These are phyloP conservation scores for Aspergillus diversus DNA, from an alignment of 495 filamentous ascomycete species.

Conservation along the genomic window DNA sequence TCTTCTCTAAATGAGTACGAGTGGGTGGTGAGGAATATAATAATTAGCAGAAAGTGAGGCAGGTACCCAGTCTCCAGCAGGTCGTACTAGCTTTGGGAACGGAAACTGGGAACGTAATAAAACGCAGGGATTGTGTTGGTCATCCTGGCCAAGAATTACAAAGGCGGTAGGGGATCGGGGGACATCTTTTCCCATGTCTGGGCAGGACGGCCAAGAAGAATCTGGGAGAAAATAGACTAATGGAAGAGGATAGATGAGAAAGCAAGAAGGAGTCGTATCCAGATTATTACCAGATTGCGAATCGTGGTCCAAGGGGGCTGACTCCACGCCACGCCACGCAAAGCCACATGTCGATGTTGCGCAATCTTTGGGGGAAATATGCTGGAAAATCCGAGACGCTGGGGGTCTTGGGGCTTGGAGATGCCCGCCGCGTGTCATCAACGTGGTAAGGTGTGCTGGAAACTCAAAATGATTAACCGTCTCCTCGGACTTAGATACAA, in stretches of 20 bases:
- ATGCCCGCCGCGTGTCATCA: not conserved
- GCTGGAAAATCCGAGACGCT: slow-evolving; percentile 9
- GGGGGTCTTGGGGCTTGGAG: slow-evolving; percentile 6
- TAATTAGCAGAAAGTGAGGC: not conserved
- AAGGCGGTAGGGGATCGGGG: slow-evolving; percentile 4
- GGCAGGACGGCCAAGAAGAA: slow-evolving; percentile 22
- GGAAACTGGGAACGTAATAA: not conserved
- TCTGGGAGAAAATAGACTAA: not conserved
- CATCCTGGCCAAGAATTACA: slow-evolving; percentile 1
- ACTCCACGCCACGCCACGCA: slow-evolving; percentile 8
- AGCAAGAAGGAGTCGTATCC: not conserved
- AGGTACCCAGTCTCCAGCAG: too few species aligned
- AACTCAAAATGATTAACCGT: too few species aligned
- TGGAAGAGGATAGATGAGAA: not conserved
- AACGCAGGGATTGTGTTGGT: not conserved
- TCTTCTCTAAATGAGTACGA: not conserved
- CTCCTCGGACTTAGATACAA: too few species aligned
- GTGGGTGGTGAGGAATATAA: not conserved
- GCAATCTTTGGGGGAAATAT: not conserved
- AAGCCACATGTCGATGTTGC: slow-evolving; percentile 7
- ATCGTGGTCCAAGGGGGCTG: not conserved
- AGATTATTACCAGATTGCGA: not conserved
- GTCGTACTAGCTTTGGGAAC: too few species aligned
- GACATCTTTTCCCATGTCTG: slow-evolving; percentile 10
- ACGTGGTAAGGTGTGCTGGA: not conserved